Conservation (phyloP, 2,329 filamentous ascomycete genomes). For the Dendryphion nanum region DNA sequence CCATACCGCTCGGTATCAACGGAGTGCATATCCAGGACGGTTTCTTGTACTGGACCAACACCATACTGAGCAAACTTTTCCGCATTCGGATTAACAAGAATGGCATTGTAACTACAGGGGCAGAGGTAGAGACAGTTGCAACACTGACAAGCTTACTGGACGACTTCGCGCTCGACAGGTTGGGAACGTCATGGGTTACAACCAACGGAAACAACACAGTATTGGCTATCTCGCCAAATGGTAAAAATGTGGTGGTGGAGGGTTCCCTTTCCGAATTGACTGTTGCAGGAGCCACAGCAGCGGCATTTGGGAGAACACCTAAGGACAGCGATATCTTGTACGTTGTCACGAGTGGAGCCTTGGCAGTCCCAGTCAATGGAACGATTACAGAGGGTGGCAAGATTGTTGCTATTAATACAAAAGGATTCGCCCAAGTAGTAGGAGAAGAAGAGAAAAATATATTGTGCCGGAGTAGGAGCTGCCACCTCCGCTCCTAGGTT, state of each 20-base stretch:
- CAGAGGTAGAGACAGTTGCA: neutral
- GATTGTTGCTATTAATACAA: conserved; percentile 16
- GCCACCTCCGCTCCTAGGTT: too few species aligned
- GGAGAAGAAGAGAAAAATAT: too few species aligned
- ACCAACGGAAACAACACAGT: conserved; percentile 10
- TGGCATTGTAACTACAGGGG: conserved; percentile 5
- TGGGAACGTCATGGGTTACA: conserved; percentile 13
- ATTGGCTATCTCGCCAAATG: conserved; percentile 7
- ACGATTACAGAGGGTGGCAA: conserved; percentile 18
- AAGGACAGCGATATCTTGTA: conserved; percentile 17
- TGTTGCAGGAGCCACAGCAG: conserved; percentile 16
- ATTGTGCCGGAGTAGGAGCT: too few species aligned
- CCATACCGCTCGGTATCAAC: conserved; percentile 13
- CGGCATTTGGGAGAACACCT: conserved; percentile 13
- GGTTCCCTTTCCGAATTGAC: conserved; percentile 1
- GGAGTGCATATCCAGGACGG: conserved; percentile 15
- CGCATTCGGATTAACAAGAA: conserved; percentile 14
- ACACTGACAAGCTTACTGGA: conserved; percentile 5
- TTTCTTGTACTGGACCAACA: conserved; percentile 22
- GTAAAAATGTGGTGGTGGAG: conserved; percentile 8
- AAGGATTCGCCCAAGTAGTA: too few species aligned
- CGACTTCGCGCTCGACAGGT: conserved; percentile 17
- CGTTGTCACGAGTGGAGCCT: conserved; percentile 21
- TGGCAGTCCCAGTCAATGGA: conserved; percentile 16
- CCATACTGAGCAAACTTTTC: conserved; percentile 6